phyloP scores from a whole-genome alignment of 345 rosid genomes.

The Aquilaria malaccensis region DNA sequence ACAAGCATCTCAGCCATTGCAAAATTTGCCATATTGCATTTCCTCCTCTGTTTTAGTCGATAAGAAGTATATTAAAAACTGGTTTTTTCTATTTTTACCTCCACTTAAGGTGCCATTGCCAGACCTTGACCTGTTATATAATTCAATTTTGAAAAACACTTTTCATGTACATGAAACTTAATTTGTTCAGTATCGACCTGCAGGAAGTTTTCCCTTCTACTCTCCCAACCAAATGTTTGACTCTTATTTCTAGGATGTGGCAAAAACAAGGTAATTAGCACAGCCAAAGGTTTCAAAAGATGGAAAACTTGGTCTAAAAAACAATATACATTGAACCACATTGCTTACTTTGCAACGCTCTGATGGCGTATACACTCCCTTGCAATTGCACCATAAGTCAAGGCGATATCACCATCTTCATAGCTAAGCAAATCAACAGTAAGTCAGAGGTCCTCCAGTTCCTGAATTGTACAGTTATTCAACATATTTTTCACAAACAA shows the following conservation, averaged over 20 bases:
- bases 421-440: slow-evolving; percentile 19
- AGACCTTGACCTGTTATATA: no score
- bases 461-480: neutral
- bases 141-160: neutral
- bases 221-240: neutral
- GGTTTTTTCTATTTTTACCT: no score
- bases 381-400: slow-evolving; percentile 37
- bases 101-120: no score
- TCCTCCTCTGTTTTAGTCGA: no score
- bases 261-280: neutral
- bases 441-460: neutral
- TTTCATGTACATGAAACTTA: neutral
- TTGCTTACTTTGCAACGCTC: slow-evolving; percentile 30
- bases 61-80: no score
- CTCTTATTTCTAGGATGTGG: no score
- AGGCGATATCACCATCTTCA: slow-evolving; percentile 31
- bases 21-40: no score
- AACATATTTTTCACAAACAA: neutral
- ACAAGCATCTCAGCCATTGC: no score
- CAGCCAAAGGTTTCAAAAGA: neutral
- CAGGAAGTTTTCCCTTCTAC: neutral
- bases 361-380: slow-evolving; percentile 56
- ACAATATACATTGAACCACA: neutral
- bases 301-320: neutral
- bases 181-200: neutral